Base-by-base conservation (phyloP, 805 yeast species). In the Lipomyces yamadae region DNA sequence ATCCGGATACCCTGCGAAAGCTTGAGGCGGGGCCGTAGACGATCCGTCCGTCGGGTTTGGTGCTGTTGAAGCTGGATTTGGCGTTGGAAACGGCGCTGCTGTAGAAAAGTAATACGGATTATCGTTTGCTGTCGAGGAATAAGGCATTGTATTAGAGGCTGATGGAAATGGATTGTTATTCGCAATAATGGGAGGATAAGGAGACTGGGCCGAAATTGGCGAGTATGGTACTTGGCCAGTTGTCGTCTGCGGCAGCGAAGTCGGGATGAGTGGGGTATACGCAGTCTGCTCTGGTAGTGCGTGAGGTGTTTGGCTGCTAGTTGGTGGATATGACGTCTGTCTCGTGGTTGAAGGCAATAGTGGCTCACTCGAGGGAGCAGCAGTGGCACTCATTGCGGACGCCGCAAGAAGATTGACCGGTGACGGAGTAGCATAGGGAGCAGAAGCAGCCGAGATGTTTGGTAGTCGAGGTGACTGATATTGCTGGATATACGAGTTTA, bases 401-500 rank as follows among this genome's bases (percentile, higher is more conserved):
- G 48, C 6, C 24, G 48, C 24, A 24, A 42, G 24, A 42, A 42
- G 48, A n/a, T 42, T 24, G 6, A 42, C 48, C 18, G 48, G 48
- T 24, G 48, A 5, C n/a, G 48, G 7, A 3, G 48, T 42, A n/a
- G 48, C 24, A 15, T 42, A 42, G 18, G 18, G 48, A 42, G 29
- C 48, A 42, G 48, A 10, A 42, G 48, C 48, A 37, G 42, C 42
- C 4, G 48, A n/a, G 6, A n/a, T 8, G n/a, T 42, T 42, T n/a
- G 48, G 48, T 7, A 42, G 18, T 42, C 48, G 8, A 10, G 55
- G 55, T 13, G 55, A 52, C 30, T 32, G 32, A n/a, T 52, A 24
- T 58, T 72, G 74, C 3, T 72, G 64, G 62, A 77, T 68, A 18
- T 78, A 76, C n/a, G 82, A 81, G 72, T 89, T 91, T 79, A 90